These are phyloP conservation scores for Pogostemon cablin DNA, from an alignment of 257 asterid genomes.

Conservation along the genomic window DNA sequence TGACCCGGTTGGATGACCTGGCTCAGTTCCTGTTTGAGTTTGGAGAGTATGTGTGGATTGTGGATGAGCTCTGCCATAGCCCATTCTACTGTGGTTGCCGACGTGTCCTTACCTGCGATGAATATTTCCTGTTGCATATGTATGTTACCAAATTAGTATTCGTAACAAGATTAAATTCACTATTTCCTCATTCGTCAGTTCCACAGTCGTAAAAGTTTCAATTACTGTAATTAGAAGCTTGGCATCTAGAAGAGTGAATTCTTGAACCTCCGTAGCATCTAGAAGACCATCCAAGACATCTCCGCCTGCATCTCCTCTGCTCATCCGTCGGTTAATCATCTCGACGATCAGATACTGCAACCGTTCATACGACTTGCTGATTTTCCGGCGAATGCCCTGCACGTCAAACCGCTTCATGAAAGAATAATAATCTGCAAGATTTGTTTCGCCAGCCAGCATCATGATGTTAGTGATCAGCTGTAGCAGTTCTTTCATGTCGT, in stretches of 20 bases:
- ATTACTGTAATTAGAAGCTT: conserved; percentile 6
- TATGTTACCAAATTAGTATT: too few relatives aligned
- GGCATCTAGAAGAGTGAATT: neutral
- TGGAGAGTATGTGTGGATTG: conserved; percentile 30
- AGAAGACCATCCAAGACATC: neutral
- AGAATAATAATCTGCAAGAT: conserved; percentile 12
- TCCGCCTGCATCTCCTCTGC: neutral
- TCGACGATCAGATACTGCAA: neutral
- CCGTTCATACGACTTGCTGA: conserved; percentile 3
- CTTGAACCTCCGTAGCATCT: neutral
- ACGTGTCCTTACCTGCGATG: conserved; percentile 34
- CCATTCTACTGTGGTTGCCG: conserved; percentile 37
- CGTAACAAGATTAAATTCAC: too few relatives aligned
- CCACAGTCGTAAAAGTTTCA: neutral
- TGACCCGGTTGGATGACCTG: conserved; percentile 2
- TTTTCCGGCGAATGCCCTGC: conserved; percentile 14
- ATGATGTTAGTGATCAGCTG: neutral
- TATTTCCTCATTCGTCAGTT: too few relatives aligned
- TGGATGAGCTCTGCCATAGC: conserved; percentile 40
- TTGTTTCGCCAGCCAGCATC: neutral
- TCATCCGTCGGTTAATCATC: neutral
- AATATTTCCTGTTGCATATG: neutral
- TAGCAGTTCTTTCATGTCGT: conserved; percentile 11
- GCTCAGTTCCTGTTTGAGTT: conserved; percentile 37
- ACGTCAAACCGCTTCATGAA: conserved; percentile 13